phyloP scores from a whole-genome alignment of 2,329 filamentous ascomycete genomes.

The Ustulina deusta region DNA sequence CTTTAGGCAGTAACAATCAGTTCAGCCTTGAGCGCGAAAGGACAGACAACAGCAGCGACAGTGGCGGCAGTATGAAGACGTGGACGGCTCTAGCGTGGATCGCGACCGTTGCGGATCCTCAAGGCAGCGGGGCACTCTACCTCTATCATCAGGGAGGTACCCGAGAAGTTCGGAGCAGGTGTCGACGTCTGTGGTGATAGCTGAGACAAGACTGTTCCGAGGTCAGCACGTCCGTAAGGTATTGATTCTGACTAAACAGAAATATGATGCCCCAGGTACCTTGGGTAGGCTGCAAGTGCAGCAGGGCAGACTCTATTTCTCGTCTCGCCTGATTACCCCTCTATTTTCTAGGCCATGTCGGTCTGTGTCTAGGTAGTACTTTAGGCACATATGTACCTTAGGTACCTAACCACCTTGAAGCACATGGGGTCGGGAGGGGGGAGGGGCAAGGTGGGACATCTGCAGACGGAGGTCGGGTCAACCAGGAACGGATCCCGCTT shows the following conservation, averaged over 20 bases:
- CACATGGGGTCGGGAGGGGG: conserved; percentile 1
- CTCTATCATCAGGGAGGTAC: not conserved
- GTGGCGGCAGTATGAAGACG: conserved; percentile 23
- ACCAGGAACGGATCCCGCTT: not conserved
- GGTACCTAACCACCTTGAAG: not conserved
- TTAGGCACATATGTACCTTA: not conserved
- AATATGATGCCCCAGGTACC: not conserved
- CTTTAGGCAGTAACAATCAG: conserved; percentile 31
- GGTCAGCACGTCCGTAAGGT: not conserved
- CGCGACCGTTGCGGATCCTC: conserved; percentile 30
- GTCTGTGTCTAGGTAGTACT: not conserved
- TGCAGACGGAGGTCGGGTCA: not conserved
- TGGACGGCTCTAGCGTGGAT: conserved; percentile 33
- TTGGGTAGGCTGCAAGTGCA: not conserved
- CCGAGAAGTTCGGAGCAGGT: not conserved
- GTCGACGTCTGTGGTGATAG: not conserved
- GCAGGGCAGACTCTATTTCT: not conserved
- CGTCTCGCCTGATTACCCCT: conserved; percentile 23
- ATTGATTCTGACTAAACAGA: not conserved
- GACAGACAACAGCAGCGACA: conserved; percentile 29
- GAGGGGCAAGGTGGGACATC: conserved; percentile 7
- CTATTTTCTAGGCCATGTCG: conserved; percentile 12
- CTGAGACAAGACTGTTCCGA: not conserved
- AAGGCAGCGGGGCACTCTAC: conserved; percentile 27
- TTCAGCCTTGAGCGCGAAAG: conserved; percentile 30